Evolutionary conservation across 2,329 filamentous ascomycete genomes (phyloP).

Genomic region (Alternaria conjuncta): DNA sequence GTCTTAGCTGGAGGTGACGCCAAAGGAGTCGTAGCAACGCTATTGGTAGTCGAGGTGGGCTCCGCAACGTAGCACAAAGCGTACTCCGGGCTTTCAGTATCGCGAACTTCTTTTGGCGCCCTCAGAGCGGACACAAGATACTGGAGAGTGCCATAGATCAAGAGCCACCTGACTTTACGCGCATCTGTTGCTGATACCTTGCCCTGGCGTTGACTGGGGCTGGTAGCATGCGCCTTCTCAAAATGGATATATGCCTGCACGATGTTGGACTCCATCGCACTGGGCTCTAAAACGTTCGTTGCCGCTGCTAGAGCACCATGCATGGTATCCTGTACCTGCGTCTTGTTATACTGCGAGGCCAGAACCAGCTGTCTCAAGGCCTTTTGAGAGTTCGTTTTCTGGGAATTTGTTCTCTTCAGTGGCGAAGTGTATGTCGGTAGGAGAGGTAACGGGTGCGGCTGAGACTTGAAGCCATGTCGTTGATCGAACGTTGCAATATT

Average conservation of each 20-base stretch:
- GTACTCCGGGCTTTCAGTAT: slow-evolving; percentile 65
- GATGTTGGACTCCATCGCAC: slow-evolving; percentile 55
- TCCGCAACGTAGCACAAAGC: slow-evolving; percentile 58
- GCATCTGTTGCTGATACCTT: slow-evolving; percentile 69
- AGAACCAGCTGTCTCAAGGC: slow-evolving; percentile 46
- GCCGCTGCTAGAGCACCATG: slow-evolving; percentile 61
- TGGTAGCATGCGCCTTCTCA: slow-evolving; percentile 65
- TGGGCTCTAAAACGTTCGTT: slow-evolving; percentile 52
- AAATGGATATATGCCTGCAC: slow-evolving; percentile 74
- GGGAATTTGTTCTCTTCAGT: slow-evolving; percentile 34
- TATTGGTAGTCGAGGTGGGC: slow-evolving; percentile 46
- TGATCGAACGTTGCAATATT: slow-evolving; percentile 71
- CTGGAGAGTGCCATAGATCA: slow-evolving; percentile 76
- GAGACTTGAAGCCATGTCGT: slow-evolving; percentile 63
- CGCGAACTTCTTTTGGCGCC: slow-evolving; percentile 66
- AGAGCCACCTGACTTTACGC: slow-evolving; percentile 78
- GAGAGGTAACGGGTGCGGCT: slow-evolving; percentile 71
- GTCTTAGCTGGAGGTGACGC: slow-evolving; percentile 11
- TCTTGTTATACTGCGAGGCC: slow-evolving; percentile 48
- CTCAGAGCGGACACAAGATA: slow-evolving; percentile 70
- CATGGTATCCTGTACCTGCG: slow-evolving; percentile 58
- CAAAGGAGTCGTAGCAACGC: slow-evolving; percentile 21
- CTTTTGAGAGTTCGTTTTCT: slow-evolving; percentile 42
- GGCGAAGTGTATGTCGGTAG: slow-evolving; percentile 59
- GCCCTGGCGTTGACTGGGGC: slow-evolving; percentile 60